A percentile compares a stretch with the other conserved stretches of the same genome.
These are phyloP conservation scores for Aspergillus affinis DNA, from an alignment of 495 filamentous ascomycete genomes.

Conservation along the genomic window DNA sequence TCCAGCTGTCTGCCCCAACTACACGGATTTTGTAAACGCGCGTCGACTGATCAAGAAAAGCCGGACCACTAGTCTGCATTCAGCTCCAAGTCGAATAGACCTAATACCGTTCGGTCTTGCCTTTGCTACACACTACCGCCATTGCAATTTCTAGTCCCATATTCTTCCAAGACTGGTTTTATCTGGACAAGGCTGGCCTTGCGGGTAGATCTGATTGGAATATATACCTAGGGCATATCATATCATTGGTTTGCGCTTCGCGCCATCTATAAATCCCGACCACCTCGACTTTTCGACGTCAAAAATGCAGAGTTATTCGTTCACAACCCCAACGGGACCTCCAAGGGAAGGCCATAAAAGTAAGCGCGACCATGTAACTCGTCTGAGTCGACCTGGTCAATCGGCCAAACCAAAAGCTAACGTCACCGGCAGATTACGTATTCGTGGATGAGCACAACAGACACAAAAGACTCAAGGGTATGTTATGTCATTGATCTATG, in stretches of 20 bases:
- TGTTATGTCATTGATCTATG: slow-evolving; percentile 8
- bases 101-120: neutral
- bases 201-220: neutral
- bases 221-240: neutral
- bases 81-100: neutral
- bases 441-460: slow-evolving; percentile 99
- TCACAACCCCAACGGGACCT: slow-evolving; percentile 46
- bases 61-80: neutral
- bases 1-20: no score
- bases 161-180: neutral
- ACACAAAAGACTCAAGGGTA: slow-evolving; percentile 96
- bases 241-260: neutral
- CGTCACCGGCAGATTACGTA: slow-evolving; percentile 75
- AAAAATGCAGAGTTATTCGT: slow-evolving; percentile 48
- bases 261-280: neutral
- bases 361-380: slow-evolving; percentile 16
- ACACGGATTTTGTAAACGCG: neutral
- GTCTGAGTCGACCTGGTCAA: neutral
- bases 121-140: neutral
- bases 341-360: slow-evolving; percentile 49
- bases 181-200: slow-evolving; percentile 20
- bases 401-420: slow-evolving; percentile 10
- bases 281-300: neutral
- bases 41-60: neutral
- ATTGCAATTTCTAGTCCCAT: neutral